Percentiles rank a stretch among this genome's conserved stretches.
Evolutionary conservation across 495 filamentous ascomycete genomes (phyloP).

Genomic region (Aspergillus campestris): DNA sequence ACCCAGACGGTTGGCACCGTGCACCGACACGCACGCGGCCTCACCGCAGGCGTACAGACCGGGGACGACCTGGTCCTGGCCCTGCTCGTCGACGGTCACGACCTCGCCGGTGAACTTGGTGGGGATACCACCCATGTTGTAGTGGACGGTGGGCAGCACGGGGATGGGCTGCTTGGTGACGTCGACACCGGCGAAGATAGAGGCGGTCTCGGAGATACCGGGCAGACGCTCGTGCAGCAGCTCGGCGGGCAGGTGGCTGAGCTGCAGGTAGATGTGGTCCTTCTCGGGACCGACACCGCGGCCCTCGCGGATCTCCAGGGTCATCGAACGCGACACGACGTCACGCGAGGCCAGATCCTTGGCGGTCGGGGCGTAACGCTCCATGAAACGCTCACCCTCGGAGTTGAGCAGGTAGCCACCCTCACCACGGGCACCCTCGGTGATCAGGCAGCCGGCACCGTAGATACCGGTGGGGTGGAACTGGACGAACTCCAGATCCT

Average conservation of each 20-base stretch:
- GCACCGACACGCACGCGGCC: conserved; percentile 93
- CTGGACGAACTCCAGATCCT: conserved; percentile 99
- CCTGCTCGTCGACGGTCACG: conserved; percentile 68
- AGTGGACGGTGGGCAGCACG: conserved; percentile 94
- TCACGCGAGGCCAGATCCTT: conserved; percentile 94
- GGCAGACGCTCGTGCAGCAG: conserved; percentile 92
- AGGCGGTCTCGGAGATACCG: conserved; percentile 95
- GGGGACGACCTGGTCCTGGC: conserved; percentile 87
- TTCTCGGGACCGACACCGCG: conserved; percentile 93
- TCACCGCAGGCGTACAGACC: conserved; percentile 96
- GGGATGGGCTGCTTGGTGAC: conserved; percentile 95
- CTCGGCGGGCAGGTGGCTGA: conserved; percentile 85
- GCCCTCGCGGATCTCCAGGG: conserved; percentile 92
- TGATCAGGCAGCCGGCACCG: conserved; percentile 96
- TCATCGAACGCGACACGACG: conserved; percentile 95
- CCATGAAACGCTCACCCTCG: conserved; percentile 98
- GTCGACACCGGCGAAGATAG: conserved; percentile 94
- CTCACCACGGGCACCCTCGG: conserved; percentile 95
- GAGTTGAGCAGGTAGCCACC: conserved; percentile 95
- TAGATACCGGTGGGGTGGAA: conserved; percentile 99
- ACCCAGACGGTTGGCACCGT: conserved; percentile 94
- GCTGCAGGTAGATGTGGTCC: conserved; percentile 95
- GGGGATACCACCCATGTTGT: conserved; percentile 99
- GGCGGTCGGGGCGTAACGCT: conserved; percentile 92
- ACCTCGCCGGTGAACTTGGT: conserved; percentile 97